phyloP scores from a whole-genome alignment of 2,329 filamentous ascomycete genomes.

The Ceratocystis cubensis region DNA sequence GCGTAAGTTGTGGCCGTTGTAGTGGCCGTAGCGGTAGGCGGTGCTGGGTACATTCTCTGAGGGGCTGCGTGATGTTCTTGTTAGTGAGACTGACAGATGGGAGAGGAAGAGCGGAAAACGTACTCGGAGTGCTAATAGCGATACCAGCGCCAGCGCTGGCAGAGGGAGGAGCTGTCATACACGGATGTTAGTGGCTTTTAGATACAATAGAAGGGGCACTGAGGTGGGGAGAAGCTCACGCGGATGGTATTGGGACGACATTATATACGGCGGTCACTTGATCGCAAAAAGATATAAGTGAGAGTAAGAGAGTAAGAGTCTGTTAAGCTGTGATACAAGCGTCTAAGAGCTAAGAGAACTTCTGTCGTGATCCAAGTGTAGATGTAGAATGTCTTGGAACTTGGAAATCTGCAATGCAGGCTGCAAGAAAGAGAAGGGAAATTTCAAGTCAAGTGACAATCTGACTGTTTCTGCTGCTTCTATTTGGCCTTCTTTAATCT shows the following conservation, averaged over 20 bases:
- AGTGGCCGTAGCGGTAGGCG: slow-evolving; percentile 1
- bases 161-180: slow-evolving; percentile 32
- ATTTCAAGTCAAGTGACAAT: neutral
- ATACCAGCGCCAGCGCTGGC: slow-evolving; percentile 25
- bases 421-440: neutral
- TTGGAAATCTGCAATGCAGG: neutral
- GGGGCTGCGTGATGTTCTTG: neutral
- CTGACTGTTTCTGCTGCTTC: neutral
- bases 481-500: neutral
- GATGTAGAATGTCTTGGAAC: neutral
- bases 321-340: neutral
- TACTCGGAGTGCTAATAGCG: slow-evolving; percentile 16
- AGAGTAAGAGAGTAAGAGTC: no score
- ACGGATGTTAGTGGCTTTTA: slow-evolving; percentile 23
- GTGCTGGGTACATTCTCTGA: slow-evolving; percentile 24
- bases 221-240: slow-evolving; percentile 29
- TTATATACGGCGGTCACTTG: neutral
- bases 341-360: neutral
- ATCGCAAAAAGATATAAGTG: neutral
- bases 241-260: slow-evolving; percentile 32
- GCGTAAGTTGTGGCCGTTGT: slow-evolving; percentile 19
- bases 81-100: neutral
- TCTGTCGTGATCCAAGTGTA: no score
- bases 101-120: neutral
- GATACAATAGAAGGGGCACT: neutral